phyloP scores from a whole-genome alignment of 768 basidiomycete genomes.

The Suillus clintonianus region DNA sequence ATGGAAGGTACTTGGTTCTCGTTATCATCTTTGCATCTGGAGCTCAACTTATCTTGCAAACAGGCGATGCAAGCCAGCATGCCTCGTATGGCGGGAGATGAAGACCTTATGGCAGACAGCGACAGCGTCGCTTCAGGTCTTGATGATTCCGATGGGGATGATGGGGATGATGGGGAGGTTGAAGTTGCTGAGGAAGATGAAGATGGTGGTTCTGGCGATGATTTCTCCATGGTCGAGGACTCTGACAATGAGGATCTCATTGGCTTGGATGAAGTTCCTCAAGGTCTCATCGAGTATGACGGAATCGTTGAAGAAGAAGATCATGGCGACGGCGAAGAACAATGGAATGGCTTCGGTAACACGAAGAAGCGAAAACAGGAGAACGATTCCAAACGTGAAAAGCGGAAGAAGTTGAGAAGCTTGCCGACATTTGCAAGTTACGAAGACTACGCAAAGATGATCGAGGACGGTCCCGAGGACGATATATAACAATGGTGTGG shows the following conservation, averaged over 20 bases:
- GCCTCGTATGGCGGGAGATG: slow-evolving; percentile 59
- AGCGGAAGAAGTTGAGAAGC: slow-evolving; percentile 67
- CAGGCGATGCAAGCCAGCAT: slow-evolving; percentile 91
- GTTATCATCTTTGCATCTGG: neutral
- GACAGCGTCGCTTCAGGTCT: slow-evolving; percentile 29
- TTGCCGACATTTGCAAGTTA: slow-evolving; percentile 85
- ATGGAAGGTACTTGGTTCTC: slow-evolving; percentile 71
- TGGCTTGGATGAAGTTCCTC: slow-evolving; percentile 52
- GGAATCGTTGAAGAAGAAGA: slow-evolving; percentile 50
- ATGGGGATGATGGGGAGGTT: slow-evolving; percentile 33
- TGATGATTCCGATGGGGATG: slow-evolving; percentile 34
- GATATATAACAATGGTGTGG: slow-evolving; percentile 17
- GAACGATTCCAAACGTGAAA: slow-evolving; percentile 39
- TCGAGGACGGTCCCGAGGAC: slow-evolving; percentile 56
- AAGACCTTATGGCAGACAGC: slow-evolving; percentile 43
- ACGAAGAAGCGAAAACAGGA: slow-evolving; percentile 39
- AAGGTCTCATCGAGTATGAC: slow-evolving; percentile 61
- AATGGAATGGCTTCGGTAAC: slow-evolving; percentile 58
- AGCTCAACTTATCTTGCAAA: neutral
- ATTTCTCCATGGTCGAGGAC: slow-evolving; percentile 57
- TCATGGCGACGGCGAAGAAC: slow-evolving; percentile 42
- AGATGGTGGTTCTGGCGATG: slow-evolving; percentile 45
- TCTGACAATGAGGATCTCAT: slow-evolving; percentile 76
- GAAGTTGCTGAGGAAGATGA: slow-evolving; percentile 34
- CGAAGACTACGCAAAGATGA: slow-evolving; percentile 84